These are phyloP conservation scores for Chenopodium quinoa DNA, from an alignment of 148 eudicot species.

Conservation along the genomic window DNA sequence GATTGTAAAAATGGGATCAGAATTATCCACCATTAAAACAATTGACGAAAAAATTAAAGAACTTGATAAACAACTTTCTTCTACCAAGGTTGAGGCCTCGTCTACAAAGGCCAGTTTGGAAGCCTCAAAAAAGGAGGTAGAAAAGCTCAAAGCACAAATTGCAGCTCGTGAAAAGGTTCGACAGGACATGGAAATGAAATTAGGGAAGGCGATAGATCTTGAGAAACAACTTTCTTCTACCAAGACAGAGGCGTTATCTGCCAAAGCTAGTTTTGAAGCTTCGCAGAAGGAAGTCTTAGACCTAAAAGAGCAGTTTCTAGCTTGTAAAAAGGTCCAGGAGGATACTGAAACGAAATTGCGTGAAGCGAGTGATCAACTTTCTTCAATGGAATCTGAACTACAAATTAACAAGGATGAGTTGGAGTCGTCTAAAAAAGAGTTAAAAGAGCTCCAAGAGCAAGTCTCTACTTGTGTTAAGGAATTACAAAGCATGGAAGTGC, in stretches of 20 bases:
- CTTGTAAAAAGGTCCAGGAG: background rate
- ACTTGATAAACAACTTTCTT: conserved; percentile 12
- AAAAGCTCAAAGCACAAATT: conserved; percentile 21
- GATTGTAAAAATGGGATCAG: conserved; percentile 7
- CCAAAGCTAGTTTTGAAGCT: background rate
- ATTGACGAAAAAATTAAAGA: conserved; percentile 15
- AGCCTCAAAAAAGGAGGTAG: conserved; percentile 19
- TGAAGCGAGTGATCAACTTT: conserved; percentile 13
- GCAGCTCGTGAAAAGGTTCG: conserved; percentile 16
- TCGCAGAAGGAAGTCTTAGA: conserved; percentile 10
- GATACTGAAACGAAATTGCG: conserved; percentile 12
- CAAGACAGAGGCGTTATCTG: conserved; percentile 11
- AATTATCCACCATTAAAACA: background rate
- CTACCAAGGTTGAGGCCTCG: background rate
- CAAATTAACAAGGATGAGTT: conserved; percentile 10
- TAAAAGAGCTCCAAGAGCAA: conserved; percentile 9
- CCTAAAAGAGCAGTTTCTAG: conserved; percentile 6
- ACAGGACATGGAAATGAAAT: conserved; percentile 16
- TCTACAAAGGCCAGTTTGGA: conserved; percentile 5
- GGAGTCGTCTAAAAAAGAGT: conserved; percentile 12
- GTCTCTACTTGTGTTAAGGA: conserved; percentile 5
- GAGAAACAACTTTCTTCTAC: conserved; percentile 18
- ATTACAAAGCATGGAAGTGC: conserved; percentile 6
- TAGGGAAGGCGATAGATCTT: conserved; percentile 9
- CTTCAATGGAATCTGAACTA: conserved; percentile 15